Base-by-base conservation (phyloP, 306 rosid species). In the Quercus berberidifolia region DNA sequence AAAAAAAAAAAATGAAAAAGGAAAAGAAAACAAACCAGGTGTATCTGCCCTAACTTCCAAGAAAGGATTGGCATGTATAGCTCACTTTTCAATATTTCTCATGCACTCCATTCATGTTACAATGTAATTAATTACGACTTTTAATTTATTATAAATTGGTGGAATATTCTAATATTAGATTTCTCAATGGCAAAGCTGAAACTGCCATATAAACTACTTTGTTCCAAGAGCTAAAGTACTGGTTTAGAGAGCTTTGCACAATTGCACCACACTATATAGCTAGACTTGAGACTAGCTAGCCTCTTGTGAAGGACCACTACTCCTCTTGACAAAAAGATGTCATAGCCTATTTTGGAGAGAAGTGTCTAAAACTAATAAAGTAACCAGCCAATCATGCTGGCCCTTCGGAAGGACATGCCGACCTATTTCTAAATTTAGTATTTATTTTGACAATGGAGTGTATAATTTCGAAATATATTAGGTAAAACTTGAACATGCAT, bases 141-240 rank as follows among this genome's bases (percentile, higher is more conserved):
- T 23, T 55, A 33, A 52, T 10, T 23, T 55, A 33, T 51, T 55
- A 49, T 33, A 74, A 14, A 74, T 19, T 55, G 69, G 18, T 35
- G 30, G 78, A 83, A 76, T 80, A 81, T 78, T 72, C 75, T 77
- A 57, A 43, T 2, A 43, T 26, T 68, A 69, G 2, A 15, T 70
- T 78, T 71, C 81, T 80, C 76, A 83, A 83, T 35, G 69, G 79
- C 65, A 83, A 72, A 85, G 80, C 87, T 80, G 80, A 58, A 69
- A 70, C 76, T 64, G n/a, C 72, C 59, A 15, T 43, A 43, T 33
- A 7, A 49, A 49, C 1, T 49, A 38, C 26, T 70, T 75, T 71
- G 35, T 71, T 60, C 38, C 6, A 17, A 26, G 74, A 10, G 20
- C 23, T 30, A 60, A 33, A 38, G 30, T 51, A 23, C 25, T 55